Percentiles rank a stretch among this genome's conserved stretches.
phyloP scores from a whole-genome alignment of 2,329 filamentous ascomycete genomes.

The Tetracladium maxilliforme region DNA sequence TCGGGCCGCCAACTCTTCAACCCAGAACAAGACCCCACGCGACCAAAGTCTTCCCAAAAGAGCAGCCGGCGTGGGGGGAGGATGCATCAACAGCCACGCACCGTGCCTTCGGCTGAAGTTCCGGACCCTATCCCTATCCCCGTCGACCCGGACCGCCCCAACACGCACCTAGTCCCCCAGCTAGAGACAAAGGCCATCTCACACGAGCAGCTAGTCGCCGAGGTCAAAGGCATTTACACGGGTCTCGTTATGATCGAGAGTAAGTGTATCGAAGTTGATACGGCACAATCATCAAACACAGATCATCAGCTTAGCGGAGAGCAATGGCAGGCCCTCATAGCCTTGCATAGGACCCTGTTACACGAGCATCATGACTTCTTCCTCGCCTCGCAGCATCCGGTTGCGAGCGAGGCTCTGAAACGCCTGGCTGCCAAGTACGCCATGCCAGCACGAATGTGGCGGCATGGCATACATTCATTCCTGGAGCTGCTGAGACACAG shows the following conservation, averaged over 20 bases:
- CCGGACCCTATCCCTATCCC: too few relatives aligned
- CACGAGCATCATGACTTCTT: constrained; percentile 83
- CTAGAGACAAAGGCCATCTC: constrained; percentile 55
- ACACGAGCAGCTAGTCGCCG: constrained; percentile 63
- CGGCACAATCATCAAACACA: constrained; percentile 32
- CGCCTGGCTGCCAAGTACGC: constrained; percentile 65
- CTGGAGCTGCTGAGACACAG: constrained; percentile 62
- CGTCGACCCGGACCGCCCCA: background rate
- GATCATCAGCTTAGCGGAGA: constrained; percentile 38
- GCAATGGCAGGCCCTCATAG: constrained; percentile 76
- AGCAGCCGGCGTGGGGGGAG: too few relatives aligned
- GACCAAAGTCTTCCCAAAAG: too few relatives aligned
- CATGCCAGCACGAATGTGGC: constrained; percentile 92
- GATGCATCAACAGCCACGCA: too few relatives aligned
- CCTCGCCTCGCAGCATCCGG: constrained; percentile 73
- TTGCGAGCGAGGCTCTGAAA: constrained; percentile 51
- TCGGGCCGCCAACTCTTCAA: too few relatives aligned
- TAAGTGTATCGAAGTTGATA: constrained; percentile 75
- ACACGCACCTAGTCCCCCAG: constrained; percentile 18
- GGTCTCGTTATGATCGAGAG: constrained; percentile 76
- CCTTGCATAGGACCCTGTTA: constrained; percentile 64
- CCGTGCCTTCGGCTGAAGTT: too few relatives aligned
- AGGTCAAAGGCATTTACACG: constrained; percentile 74
- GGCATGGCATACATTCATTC: constrained; percentile 78
- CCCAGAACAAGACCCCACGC: too few relatives aligned